A percentile compares a stretch with the other conserved stretches of the same genome.
phyloP scores from a whole-genome alignment of 257 asterid species.

The Catharanthus roseus region DNA sequence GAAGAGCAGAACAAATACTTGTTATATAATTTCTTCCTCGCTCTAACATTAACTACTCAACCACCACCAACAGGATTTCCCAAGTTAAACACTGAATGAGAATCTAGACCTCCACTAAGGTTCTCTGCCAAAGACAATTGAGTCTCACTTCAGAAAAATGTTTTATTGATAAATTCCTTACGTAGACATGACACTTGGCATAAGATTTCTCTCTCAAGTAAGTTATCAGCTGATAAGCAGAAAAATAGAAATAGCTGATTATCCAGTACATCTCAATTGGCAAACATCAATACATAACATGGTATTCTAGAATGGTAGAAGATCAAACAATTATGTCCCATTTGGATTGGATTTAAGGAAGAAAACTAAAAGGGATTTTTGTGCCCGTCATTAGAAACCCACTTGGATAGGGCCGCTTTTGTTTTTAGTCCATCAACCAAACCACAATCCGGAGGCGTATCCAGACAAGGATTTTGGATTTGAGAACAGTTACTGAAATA shows the following conservation, averaged over 20 bases:
- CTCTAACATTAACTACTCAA: background rate
- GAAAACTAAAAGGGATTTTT: too few relatives aligned
- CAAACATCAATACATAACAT: background rate
- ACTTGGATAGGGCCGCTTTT: too few relatives aligned
- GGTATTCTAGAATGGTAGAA: background rate
- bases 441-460: too few relatives aligned
- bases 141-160: background rate
- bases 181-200: background rate
- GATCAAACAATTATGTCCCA: background rate
- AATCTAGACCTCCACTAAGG: slow-evolving; percentile 1
- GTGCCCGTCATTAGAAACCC: too few relatives aligned
- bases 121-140: background rate
- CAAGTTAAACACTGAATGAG: background rate
- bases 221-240: background rate
- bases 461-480: too few relatives aligned
- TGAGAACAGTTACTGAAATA: too few relatives aligned
- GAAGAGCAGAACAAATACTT: slow-evolving; percentile 18
- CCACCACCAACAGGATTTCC: background rate
- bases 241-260: background rate
- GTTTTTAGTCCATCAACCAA: too few relatives aligned
- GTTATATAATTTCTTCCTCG: background rate
- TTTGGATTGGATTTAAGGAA: too few relatives aligned
- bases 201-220: background rate
- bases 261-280: background rate
- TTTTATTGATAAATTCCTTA: background rate